These are phyloP conservation scores for Tillandsia fasciculata DNA, from an alignment of 176 grass and related monocot species.

Conservation along the genomic window DNA sequence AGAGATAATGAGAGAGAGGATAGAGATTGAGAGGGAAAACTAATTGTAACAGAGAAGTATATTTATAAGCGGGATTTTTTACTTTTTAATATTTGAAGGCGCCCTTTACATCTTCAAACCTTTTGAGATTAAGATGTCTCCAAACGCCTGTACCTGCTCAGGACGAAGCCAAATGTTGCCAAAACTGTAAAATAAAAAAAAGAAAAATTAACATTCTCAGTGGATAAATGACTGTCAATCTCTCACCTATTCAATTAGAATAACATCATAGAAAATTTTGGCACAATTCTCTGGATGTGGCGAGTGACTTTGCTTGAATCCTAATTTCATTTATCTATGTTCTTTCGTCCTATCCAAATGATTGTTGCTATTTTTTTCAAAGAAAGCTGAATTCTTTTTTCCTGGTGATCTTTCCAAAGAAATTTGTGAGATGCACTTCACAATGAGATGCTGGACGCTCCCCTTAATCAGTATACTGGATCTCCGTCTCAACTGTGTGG, in stretches of 20 bases:
- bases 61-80: too few species aligned
- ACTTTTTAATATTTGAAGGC: too few species aligned
- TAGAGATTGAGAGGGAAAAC: too few species aligned
- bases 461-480: not conserved
- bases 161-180: slow-evolving; percentile 53
- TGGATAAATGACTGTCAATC: slow-evolving; percentile 5
- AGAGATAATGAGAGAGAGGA: too few species aligned
- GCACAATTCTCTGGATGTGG: too few species aligned
- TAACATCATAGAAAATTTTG: too few species aligned
- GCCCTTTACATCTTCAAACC: slow-evolving; percentile 40
- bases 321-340: too few species aligned
- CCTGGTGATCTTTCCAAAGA: slow-evolving; percentile 10
- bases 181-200: slow-evolving; percentile 34
- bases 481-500: not conserved
- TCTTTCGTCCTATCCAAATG: not conserved
- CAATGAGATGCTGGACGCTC: not conserved
- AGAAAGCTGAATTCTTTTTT: slow-evolving; percentile 5
- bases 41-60: too few species aligned
- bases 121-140: slow-evolving; percentile 66
- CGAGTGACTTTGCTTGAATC: too few species aligned
- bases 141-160: slow-evolving; percentile 40
- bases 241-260: not conserved
- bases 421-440: slow-evolving; percentile 6
- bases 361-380: slow-evolving; percentile 4
- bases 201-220: not conserved